phyloP scores from a whole-genome alignment of 2,329 filamentous ascomycete species.

The Epichloe amarillans region DNA sequence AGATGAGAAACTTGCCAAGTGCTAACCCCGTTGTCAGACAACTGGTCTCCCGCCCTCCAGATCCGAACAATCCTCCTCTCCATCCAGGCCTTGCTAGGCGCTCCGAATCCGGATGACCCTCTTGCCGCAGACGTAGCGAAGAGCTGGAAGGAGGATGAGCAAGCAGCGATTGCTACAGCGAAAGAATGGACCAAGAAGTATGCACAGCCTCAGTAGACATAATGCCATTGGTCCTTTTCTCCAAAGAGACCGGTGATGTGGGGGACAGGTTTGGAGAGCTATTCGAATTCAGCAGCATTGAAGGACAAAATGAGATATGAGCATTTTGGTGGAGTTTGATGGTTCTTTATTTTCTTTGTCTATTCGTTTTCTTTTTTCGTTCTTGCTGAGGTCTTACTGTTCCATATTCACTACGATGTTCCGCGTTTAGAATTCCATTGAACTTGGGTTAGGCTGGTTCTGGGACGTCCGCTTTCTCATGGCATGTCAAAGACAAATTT shows the following conservation, averaged over 20 bases:
- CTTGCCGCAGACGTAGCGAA: conserved; percentile 95
- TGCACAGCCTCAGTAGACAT: conserved; percentile 37
- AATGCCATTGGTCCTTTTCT: background rate
- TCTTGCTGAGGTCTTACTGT: background rate
- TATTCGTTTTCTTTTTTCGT: background rate
- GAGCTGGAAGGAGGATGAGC: conserved; percentile 94
- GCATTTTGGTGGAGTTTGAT: conserved; percentile 14
- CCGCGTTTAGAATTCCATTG: background rate
- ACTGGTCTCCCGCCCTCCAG: conserved; percentile 96
- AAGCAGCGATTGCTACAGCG: conserved; percentile 81
- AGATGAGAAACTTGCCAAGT: background rate
- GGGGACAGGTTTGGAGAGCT: background rate
- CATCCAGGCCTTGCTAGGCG: conserved; percentile 90
- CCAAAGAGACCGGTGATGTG: background rate
- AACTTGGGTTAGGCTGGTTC: conserved; percentile 5
- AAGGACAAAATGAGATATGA: conserved; percentile 7
- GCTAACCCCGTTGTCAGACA: conserved; percentile 44
- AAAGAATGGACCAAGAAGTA: conserved; percentile 84
- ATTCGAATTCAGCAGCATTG: conserved; percentile 4
- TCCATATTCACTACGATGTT: background rate
- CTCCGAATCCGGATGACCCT: conserved; percentile 96
- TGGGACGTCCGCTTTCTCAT: background rate
- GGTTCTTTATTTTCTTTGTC: conserved; percentile 1
- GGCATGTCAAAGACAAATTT: conserved; percentile 2
- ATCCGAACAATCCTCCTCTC: conserved; percentile 98